A percentile compares a stretch with the other conserved stretches of the same genome.
Conservation (phyloP, 371 early-diverging fungal species). For the Chytridium lagenaria region DNA sequence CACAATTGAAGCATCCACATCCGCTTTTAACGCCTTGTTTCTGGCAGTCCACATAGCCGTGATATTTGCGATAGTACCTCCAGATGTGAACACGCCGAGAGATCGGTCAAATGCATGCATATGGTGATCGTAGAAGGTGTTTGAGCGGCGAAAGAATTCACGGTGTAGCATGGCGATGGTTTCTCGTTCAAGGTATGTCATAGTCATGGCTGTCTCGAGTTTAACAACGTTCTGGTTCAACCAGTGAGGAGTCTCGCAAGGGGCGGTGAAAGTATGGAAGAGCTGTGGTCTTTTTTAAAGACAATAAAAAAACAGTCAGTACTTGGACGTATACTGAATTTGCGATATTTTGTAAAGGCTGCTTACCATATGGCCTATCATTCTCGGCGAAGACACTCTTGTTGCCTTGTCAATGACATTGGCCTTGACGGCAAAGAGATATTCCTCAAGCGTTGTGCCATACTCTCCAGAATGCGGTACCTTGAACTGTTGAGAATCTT, state of each 20-base stretch:
- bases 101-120: constrained; percentile 44
- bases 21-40: constrained; percentile 48
- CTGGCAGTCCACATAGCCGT: constrained; percentile 62
- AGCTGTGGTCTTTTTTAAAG: constrained; percentile 53
- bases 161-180: constrained; percentile 58
- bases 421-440: constrained; percentile 46
- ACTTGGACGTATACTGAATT: too few species aligned
- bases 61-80: constrained; percentile 60
- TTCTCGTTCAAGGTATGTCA: constrained; percentile 56
- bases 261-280: constrained; percentile 59
- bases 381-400: constrained; percentile 49
- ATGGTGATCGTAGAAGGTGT: constrained; percentile 48
- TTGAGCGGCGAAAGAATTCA: constrained; percentile 43
- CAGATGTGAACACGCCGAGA: constrained; percentile 53
- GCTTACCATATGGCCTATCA: constrained; percentile 60
- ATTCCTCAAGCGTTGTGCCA: constrained; percentile 40
- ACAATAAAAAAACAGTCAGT: too few species aligned
- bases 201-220: constrained; percentile 57
- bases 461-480: constrained; percentile 39
- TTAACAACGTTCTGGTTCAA: constrained; percentile 62
- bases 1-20: constrained; percentile 9
- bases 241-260: constrained; percentile 53
- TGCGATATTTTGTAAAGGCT: too few species aligned
- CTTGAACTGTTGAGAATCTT: constrained; percentile 31
- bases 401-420: constrained; percentile 57